These are phyloP conservation scores for Veloporphyrellus conicus DNA, from an alignment of 1,284 basidiomycete genomes.

Conservation along the genomic window DNA sequence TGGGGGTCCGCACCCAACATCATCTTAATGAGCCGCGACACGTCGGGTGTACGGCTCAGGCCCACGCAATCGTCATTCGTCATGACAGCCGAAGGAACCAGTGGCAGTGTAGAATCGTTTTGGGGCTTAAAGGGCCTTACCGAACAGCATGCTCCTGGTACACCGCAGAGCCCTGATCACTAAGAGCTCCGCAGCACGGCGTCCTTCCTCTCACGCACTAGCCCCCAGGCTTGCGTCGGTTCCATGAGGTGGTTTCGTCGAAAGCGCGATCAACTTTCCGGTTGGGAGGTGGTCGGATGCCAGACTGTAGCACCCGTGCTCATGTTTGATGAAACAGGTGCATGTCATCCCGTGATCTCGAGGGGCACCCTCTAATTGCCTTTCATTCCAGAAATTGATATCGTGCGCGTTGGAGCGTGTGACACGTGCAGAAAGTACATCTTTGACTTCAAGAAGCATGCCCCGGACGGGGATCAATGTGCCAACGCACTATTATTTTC, in stretches of 20 bases:
- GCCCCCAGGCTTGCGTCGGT: constrained; percentile 11
- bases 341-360: constrained; percentile 33
- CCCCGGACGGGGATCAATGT: constrained; percentile 38
- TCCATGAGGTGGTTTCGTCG: constrained; percentile 44
- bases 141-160: constrained; percentile 13
- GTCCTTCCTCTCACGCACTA: constrained; percentile 15
- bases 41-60: neutral
- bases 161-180: constrained; percentile 12
- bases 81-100: constrained; percentile 1
- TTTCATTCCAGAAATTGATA: constrained; percentile 50
- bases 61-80: neutral
- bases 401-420: constrained; percentile 47
- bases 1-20: neutral
- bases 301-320: constrained; percentile 59
- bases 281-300: constrained; percentile 72
- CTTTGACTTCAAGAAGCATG: constrained; percentile 52
- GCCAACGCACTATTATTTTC: constrained; percentile 58
- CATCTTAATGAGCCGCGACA: neutral
- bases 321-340: constrained; percentile 61
- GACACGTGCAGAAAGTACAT: constrained; percentile 59
- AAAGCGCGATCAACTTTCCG: constrained; percentile 44
- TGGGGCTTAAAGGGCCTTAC: constrained; percentile 9
- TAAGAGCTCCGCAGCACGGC: constrained; percentile 15
- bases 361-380: constrained; percentile 8
- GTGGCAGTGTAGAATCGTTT: constrained; percentile 22